A percentile compares a stretch with the other conserved stretches of the same genome.
Evolutionary conservation across 176 grass and related monocot genomes (phyloP).

Genomic region (Melocanna baccifera): DNA sequence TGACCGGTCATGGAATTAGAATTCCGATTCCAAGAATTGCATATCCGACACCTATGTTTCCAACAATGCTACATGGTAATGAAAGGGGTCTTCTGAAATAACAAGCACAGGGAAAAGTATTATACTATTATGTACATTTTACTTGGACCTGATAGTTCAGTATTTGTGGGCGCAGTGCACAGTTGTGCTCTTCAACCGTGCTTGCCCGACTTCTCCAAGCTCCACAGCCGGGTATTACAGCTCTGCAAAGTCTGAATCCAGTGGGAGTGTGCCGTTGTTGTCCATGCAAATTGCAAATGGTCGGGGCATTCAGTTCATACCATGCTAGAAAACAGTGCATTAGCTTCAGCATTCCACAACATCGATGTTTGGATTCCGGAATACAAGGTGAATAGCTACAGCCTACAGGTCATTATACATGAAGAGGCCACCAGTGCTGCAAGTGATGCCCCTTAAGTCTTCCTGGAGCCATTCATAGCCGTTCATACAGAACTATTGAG

Average conservation of each 20-base stretch:
- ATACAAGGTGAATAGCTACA: constrained; percentile 10
- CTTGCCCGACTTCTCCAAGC: neutral
- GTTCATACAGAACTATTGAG: neutral
- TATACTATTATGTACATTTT: constrained; percentile 19
- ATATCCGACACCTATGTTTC: neutral
- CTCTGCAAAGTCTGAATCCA: constrained; percentile 3
- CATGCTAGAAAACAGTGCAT: neutral
- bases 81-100: neutral
- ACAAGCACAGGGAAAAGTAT: constrained; percentile 4
- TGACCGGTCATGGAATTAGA: neutral
- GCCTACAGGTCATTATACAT: neutral
- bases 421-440: neutral
- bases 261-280: neutral
- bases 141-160: neutral
- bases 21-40: neutral
- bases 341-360: constrained; percentile 15
- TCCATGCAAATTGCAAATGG: constrained; percentile 10
- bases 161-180: neutral
- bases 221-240: neutral
- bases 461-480: constrained; percentile 14
- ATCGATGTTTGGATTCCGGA: neutral
- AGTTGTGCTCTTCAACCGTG: neutral
- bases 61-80: neutral
- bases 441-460: neutral
- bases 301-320: neutral